These are phyloP conservation scores for Leptoxyphium fumago DNA, from an alignment of 2,329 filamentous ascomycete species.

Conservation along the genomic window DNA sequence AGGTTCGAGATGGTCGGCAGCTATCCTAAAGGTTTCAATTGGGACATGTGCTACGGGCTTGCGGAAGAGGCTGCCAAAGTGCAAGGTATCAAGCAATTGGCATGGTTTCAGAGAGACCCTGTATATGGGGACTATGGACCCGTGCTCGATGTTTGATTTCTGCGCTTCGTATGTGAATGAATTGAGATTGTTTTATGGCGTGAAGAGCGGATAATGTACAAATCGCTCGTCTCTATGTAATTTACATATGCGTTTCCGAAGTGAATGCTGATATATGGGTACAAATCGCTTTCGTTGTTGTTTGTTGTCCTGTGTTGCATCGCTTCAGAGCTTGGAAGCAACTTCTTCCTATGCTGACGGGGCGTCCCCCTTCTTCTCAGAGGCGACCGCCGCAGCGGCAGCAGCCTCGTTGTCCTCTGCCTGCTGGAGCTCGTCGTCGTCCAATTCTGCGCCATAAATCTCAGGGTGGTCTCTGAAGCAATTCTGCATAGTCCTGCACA, in stretches of 20 bases:
- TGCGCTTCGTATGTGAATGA: neutral
- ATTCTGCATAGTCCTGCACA: neutral
- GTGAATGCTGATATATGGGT: too few relatives aligned
- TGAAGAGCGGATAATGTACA: too few relatives aligned
- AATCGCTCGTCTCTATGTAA: too few relatives aligned
- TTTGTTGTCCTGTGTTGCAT: too few relatives aligned
- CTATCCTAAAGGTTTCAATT: constrained; percentile 43
- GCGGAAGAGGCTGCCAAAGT: constrained; percentile 40
- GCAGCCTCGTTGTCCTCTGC: too few relatives aligned
- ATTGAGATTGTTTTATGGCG: too few relatives aligned
- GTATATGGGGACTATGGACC: constrained; percentile 43
- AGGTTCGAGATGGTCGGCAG: constrained; percentile 53
- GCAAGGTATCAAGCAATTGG: constrained; percentile 32
- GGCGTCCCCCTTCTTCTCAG: too few relatives aligned
- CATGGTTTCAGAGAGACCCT: constrained; percentile 47
- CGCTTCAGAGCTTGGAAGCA: too few relatives aligned
- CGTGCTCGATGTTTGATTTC: constrained; percentile 26
- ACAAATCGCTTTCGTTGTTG: too few relatives aligned
- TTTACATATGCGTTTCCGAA: too few relatives aligned
- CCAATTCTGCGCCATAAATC: constrained; percentile 55
- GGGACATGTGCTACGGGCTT: constrained; percentile 60
- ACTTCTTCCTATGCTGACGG: too few relatives aligned
- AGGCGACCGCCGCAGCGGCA: too few relatives aligned
- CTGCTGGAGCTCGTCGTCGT: constrained; percentile 45
- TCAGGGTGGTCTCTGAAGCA: constrained; percentile 1